Evolutionary conservation across 345 rosid genomes (phyloP).

Genomic region (Populus pruinosa): DNA sequence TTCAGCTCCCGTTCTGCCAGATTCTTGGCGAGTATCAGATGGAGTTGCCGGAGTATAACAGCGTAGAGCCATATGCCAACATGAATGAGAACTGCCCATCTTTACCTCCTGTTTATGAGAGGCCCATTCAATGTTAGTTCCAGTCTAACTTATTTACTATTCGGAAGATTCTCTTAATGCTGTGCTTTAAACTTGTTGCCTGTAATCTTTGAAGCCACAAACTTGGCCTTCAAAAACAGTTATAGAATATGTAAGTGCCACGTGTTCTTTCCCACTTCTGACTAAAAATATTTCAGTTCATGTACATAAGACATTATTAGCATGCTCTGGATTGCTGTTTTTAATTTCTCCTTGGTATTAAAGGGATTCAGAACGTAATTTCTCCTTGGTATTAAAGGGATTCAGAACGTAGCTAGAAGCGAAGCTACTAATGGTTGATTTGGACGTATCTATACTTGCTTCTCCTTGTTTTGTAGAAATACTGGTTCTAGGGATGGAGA

Average conservation of each 20-base stretch:
- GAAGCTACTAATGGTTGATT: too few species aligned
- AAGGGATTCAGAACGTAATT: too few species aligned
- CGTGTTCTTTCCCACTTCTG: not conserved
- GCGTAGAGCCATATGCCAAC: constrained; percentile 70
- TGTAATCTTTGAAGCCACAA: not conserved
- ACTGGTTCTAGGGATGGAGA: too few species aligned
- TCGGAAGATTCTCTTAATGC: not conserved
- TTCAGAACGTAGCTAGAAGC: not conserved
- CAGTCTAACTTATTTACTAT: not conserved
- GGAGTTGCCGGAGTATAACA: constrained; percentile 84
- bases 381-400: too few species aligned
- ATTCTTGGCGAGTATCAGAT: constrained; percentile 80
- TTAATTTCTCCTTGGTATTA: not conserved
- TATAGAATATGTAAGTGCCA: not conserved
- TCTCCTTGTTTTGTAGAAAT: too few species aligned
- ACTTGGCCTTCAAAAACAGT: not conserved
- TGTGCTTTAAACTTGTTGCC: not conserved
- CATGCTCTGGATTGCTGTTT: not conserved
- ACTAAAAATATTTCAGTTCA: not conserved
- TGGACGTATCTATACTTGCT: too few species aligned
- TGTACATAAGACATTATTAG: not conserved
- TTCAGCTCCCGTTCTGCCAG: constrained; percentile 67
- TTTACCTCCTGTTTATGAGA: constrained; percentile 74
- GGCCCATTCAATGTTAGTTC: constrained; percentile 62
- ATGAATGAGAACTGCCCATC: constrained; percentile 96